phyloP scores from a whole-genome alignment of 176 grass and related monocot species.

The Musa beccarii region DNA sequence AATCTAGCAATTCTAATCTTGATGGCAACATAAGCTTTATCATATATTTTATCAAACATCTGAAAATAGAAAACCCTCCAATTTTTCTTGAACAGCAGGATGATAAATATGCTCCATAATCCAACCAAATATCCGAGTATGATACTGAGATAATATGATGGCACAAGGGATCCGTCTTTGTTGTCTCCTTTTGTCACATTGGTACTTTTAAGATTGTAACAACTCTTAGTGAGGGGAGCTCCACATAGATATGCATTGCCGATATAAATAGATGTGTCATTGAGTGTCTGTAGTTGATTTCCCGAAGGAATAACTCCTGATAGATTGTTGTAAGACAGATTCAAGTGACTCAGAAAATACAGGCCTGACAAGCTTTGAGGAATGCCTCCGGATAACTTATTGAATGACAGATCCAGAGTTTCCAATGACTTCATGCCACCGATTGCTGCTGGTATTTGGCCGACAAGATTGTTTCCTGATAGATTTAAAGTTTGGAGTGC shows the following conservation, averaged over 20 bases:
- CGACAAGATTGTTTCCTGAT: not conserved
- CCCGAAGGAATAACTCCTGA: not conserved
- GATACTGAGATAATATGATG: not conserved
- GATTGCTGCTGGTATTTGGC: too few relatives aligned
- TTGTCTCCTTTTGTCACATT: not conserved
- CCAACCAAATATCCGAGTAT: not conserved
- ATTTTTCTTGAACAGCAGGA: not conserved
- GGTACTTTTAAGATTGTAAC: not conserved
- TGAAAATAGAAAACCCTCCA: slow-evolving; percentile 1
- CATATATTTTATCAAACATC: slow-evolving; percentile 2
- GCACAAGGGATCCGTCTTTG: not conserved
- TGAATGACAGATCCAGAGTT: slow-evolving; percentile 12
- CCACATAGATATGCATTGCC: slow-evolving; percentile 22
- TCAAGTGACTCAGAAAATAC: not conserved
- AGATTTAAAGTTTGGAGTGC: not conserved
- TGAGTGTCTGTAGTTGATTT: not conserved
- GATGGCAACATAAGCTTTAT: not conserved
- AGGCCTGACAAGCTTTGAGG: not conserved
- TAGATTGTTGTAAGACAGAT: slow-evolving; percentile 1
- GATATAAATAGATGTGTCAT: slow-evolving; percentile 10
- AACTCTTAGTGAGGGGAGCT: not conserved
- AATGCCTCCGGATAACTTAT: not conserved
- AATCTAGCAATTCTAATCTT: not conserved
- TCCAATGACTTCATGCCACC: slow-evolving; percentile 2
- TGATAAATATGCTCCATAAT: slow-evolving; percentile 6